Evolutionary conservation across 129 eudicot species (phyloP), one percentile per base, ranked within the genome.

Genomic region (Erigeron canadensis): DNA sequence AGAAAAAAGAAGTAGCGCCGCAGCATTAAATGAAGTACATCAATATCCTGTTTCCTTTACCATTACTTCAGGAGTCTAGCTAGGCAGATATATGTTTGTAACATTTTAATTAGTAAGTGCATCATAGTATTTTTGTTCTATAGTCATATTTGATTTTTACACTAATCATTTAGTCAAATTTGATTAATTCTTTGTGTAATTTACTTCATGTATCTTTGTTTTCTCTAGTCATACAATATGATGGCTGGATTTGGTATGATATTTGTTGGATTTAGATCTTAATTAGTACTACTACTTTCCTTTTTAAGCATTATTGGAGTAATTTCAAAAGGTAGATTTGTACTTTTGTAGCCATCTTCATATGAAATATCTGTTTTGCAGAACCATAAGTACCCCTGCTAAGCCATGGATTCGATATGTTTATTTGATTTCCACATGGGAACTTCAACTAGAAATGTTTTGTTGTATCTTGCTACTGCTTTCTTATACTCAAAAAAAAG

Each of bases 51-150:
- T 84, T 59, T 63, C 70, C 5, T 73, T 80, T 58, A 59, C 85
- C 66, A 77, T 84, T 76, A 72, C 80, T 70, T 73, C 78, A 23
- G 78, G 80, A 40, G 75, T 84, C 16, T 84, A 80, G 84, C 45
- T 10, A 5, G 48, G 10, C 50, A 5, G 10, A 57, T 5, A 22
- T 57, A 34, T 10, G 69, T 10, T 61, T 8, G 15, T 10, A 44
- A 61, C 48, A 46, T 73, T 23, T 60, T 19, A 46, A 11, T 44
- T 72, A 70, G 63, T 40, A 57, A 67, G 15, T 67, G 22, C 43
- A 40, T 70, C 42, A 57, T 71, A n/a, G 58, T 16, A 71, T 42
- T 40, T 76, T 43, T 55, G 67, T 77, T 71, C 22, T 22, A 58
- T 78, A 78, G 72, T 46, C 42, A 71, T 54, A 66, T 51, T 51